Conservation (phyloP, 345 rosid genomes). For the Sisymbrium irio region DNA sequence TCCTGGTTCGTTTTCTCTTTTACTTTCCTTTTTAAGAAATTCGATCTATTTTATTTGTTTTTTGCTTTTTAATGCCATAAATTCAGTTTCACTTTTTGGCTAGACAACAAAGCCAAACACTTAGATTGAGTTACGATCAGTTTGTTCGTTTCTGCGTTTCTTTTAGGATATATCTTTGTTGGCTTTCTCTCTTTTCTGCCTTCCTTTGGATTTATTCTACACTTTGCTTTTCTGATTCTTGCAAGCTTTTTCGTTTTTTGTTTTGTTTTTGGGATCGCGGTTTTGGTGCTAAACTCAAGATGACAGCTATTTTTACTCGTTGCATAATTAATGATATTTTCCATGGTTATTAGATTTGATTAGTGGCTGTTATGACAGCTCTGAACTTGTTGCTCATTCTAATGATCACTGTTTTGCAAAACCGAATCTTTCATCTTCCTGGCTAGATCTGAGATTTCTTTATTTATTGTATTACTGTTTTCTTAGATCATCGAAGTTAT, state of each 20-base stretch:
- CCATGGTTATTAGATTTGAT: background rate
- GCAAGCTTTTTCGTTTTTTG: background rate
- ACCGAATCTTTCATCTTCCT: slow-evolving; percentile 10
- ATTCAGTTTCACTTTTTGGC: slow-evolving; percentile 3
- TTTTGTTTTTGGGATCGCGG: background rate
- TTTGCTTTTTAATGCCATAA: background rate
- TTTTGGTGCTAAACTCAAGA: background rate
- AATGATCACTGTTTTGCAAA: background rate
- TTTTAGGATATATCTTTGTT: background rate
- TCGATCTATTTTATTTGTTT: background rate
- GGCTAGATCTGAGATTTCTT: slow-evolving; percentile 1
- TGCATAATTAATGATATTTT: slow-evolving; percentile 9
- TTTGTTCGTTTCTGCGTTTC: slow-evolving; percentile 2
- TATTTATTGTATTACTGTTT: background rate
- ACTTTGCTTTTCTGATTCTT: slow-evolving; percentile 14
- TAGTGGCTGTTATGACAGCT: background rate
- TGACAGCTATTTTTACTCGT: slow-evolving; percentile 25
- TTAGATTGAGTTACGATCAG: background rate
- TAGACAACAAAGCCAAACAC: slow-evolving; percentile 21
- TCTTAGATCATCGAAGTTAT: background rate
- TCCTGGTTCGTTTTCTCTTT: slow-evolving; percentile 49
- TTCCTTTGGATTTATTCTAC: background rate
- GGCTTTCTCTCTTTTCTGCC: background rate
- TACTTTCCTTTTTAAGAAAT: background rate
- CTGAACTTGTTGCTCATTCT: background rate